Evolutionary conservation across 164 flowering plant species (phyloP).

Genomic region (Aristolochia californica): DNA sequence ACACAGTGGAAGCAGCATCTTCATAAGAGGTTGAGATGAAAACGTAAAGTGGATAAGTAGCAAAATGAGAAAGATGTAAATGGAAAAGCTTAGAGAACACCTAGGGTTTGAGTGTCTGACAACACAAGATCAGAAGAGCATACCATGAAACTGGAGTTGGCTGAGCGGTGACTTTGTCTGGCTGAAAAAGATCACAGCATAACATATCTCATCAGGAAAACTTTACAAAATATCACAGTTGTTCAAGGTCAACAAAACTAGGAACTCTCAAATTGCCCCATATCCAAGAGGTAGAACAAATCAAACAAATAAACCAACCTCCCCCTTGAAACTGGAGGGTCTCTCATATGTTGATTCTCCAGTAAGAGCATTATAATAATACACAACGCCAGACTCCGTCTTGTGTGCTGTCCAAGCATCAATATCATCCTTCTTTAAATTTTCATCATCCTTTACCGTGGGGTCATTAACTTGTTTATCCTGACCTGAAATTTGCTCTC

Average conservation of each 20-base stretch:
- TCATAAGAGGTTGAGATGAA: no score
- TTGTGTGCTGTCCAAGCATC: constrained; percentile 92
- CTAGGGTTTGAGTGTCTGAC: neutral
- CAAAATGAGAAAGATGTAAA: no score
- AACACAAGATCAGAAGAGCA: constrained; percentile 10
- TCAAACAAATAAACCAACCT: constrained; percentile 31
- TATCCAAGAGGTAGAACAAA: neutral
- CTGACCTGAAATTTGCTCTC: constrained; percentile 29
- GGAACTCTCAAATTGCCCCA: neutral
- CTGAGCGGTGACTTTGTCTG: constrained; percentile 47
- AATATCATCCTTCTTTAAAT: constrained; percentile 24
- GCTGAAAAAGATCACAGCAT: constrained; percentile 34
- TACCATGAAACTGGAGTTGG: constrained; percentile 86
- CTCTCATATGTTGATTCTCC: constrained; percentile 86
- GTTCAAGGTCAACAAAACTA: neutral
- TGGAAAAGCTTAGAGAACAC: no score
- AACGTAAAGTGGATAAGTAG: no score
- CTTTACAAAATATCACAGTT: neutral
- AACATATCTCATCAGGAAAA: neutral
- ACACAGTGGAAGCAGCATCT: neutral
- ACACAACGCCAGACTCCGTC: constrained; percentile 73
- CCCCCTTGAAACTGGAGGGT: constrained; percentile 64
- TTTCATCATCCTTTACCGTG: constrained; percentile 16
- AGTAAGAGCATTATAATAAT: constrained; percentile 86
- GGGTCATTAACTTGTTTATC: constrained; percentile 18